Evolutionary conservation across 768 basidiomycete genomes (phyloP), one percentile per base, ranked within the genome.

Genomic region (Hemileccinum rubropunctum): DNA sequence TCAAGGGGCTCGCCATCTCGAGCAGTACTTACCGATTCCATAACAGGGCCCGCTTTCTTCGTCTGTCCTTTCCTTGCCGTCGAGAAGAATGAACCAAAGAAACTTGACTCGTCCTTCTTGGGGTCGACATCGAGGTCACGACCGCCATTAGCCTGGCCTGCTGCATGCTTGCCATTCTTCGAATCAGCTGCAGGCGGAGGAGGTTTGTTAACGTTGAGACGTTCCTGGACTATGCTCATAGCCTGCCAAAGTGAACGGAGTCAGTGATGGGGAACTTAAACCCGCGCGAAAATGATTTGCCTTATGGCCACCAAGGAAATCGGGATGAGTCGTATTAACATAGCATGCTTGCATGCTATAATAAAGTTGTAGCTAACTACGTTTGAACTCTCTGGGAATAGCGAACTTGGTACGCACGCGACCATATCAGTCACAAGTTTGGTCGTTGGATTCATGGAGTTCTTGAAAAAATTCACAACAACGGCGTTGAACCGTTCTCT

Each of bases 241-340:
- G 97, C 97, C 87, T 89, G 54, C 6, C 30, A 37, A 49, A 52
- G 33, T 4, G 42, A 54, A 42, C 14, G 26, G n/a, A 32, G n/a
- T 52, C 39, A 47, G 48, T 41, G 34, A 30, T 34, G 33, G 9
- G 36, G 4, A 17, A 15, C 23, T 17, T 20, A 15, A 40, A 41
- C 38, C 12, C 20, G 20, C 8, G 36, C 38, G 7, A 49, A 50
- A 28, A 39, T 9, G 15, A 61, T 62, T 34, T 47, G 78, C 88
- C 73, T 88, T 94, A 73, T 99, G 95, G 20, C 97, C 97, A 54
- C 84, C 90, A 65, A 99, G 81, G 74, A 99, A 98, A 72, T 99
- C 97, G 1, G 97, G 97, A 66, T 99, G 97, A 1, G 95, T 98
- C 13, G 97, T 98, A 73, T 99, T 99, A 62, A 99, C 88, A 66